phyloP scores from a whole-genome alignment of 1,284 basidiomycete genomes.

The Dichomitus squalens region DNA sequence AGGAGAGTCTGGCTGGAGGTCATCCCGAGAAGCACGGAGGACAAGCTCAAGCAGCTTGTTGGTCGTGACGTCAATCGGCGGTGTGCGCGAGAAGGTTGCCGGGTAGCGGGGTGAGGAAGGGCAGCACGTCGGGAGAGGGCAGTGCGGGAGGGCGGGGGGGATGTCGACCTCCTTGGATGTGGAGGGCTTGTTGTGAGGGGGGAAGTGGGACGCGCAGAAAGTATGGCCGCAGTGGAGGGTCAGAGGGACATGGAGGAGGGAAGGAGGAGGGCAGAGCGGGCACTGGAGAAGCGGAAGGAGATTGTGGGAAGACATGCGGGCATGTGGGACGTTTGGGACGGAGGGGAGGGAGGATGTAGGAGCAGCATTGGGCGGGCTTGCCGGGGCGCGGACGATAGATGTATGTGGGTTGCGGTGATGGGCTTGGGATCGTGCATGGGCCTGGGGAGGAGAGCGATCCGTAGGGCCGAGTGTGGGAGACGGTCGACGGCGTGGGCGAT shows the following conservation, averaged over 20 bases:
- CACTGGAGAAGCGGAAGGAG: slow-evolving; percentile 34
- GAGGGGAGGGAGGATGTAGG: not conserved
- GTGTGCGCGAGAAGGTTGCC: slow-evolving; percentile 22
- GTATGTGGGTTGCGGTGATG: slow-evolving; percentile 10
- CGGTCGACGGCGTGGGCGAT: slow-evolving; percentile 24
- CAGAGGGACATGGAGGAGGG: slow-evolving; percentile 29
- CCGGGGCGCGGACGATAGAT: slow-evolving; percentile 13
- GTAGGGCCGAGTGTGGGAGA: slow-evolving; percentile 10
- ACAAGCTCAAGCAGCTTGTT: slow-evolving; percentile 60
- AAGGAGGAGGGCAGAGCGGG: slow-evolving; percentile 30
- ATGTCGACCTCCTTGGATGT: slow-evolving; percentile 13
- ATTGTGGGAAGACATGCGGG: slow-evolving; percentile 7
- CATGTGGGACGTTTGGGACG: not conserved
- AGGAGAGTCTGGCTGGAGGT: slow-evolving; percentile 5
- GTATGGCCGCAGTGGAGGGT: slow-evolving; percentile 40
- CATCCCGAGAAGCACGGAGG: slow-evolving; percentile 16
- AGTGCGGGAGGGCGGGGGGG: slow-evolving; percentile 29
- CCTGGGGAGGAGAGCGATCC: slow-evolving; percentile 6
- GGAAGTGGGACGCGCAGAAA: slow-evolving; percentile 35
- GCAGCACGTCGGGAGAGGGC: slow-evolving; percentile 38
- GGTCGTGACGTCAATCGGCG: slow-evolving; percentile 60
- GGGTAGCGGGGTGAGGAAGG: slow-evolving; percentile 18
- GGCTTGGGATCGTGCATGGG: slow-evolving; percentile 9
- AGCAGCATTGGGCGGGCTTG: not conserved
- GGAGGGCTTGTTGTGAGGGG: slow-evolving; percentile 12